Conservation (phyloP, 23 red algal species). For the Gracilaria vermiculophylla region DNA sequence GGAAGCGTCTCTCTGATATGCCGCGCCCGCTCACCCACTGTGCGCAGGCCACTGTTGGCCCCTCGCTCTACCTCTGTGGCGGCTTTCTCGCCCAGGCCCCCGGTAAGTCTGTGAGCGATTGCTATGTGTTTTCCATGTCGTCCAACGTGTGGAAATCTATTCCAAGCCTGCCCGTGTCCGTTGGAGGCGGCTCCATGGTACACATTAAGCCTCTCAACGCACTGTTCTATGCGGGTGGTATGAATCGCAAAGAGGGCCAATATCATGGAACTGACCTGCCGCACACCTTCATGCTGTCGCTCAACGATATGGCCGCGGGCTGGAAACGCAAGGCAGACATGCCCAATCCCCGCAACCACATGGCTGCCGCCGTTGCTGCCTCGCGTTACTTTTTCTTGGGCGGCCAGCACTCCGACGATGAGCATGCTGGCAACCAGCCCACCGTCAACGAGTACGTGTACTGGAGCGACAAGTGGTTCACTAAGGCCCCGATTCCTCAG, state of each 20-base stretch:
- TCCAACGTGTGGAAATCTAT: neutral
- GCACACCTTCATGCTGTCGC: neutral
- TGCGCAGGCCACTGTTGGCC: neutral
- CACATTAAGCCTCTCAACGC: neutral
- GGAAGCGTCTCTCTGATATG: neutral
- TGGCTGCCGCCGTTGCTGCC: slow-evolving; percentile 3
- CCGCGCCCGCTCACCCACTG: slow-evolving; percentile 22
- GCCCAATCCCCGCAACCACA: slow-evolving; percentile 47
- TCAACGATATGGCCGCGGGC: neutral
- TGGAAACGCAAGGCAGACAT: slow-evolving; percentile 12
- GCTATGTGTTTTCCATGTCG: neutral
- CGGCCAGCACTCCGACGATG: slow-evolving; percentile 29
- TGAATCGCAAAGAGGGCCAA: neutral
- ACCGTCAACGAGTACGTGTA: slow-evolving; percentile 30
- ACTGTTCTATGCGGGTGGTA: slow-evolving; percentile 40
- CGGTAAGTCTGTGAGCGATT: neutral
- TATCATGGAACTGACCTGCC: slow-evolving; percentile 7
- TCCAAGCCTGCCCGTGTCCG: neutral
- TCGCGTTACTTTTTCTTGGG: slow-evolving; percentile 31
- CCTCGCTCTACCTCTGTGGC: slow-evolving; percentile 19
- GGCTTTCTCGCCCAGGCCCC: slow-evolving; percentile 21
- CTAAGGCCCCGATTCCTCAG: neutral
- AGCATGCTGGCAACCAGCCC: slow-evolving; percentile 7
- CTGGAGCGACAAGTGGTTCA: neutral
- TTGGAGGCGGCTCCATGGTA: slow-evolving; percentile 22